Evolutionary conservation across 495 filamentous ascomycete species (phyloP), one percentile per base, ranked within the genome.

Genomic region (Penicillium cinerascens): DNA sequence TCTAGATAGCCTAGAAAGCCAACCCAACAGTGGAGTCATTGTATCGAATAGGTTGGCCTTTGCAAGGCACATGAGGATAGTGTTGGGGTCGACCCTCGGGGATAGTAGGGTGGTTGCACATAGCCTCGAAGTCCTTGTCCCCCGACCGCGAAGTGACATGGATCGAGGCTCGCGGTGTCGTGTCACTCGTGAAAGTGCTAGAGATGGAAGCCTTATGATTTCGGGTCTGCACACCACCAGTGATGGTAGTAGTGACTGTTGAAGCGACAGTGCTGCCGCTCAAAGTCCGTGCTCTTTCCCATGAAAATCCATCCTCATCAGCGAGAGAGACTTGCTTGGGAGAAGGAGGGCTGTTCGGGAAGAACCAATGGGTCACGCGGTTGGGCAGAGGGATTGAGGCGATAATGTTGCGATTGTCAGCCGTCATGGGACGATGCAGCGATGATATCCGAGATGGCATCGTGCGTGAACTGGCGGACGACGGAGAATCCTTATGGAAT

Each of bases 221-320:
- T 39, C 65, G 57, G 16, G 40, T 23, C 17, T 44, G 49, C 0
- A 51, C 26, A 13, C 49, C 52, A 1, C 56, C 54, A 15, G 60
- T 61, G 23, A 63, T 48, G 46, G 53, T 63, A n/a, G 64, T 69
- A 5, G 61, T 51, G 29, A 33, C 29, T 10, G 58, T 58, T 3
- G 74, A 71, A 11, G 55, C 60, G 38, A 72, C 48, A 4, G 74
- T 75, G 10, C 70, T 71, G 15, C 72, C 71, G 44, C 74, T 77
- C 27, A 72, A 44, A 1, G 71, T 74, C 36, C 71, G 74, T 35
- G 66, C 61, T 52, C 68, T 67, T 33, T 67, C 66, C 55, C 67
- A 71, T 4, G 44, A 46, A 20, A 69, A 65, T 17, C 45, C 57
- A 21, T 57, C 53, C 18, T 64, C 65, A 17, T 58, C 54, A 3